These are phyloP conservation scores for Voacanga thouarsii DNA, from an alignment of 257 asterid genomes.

Conservation along the genomic window DNA sequence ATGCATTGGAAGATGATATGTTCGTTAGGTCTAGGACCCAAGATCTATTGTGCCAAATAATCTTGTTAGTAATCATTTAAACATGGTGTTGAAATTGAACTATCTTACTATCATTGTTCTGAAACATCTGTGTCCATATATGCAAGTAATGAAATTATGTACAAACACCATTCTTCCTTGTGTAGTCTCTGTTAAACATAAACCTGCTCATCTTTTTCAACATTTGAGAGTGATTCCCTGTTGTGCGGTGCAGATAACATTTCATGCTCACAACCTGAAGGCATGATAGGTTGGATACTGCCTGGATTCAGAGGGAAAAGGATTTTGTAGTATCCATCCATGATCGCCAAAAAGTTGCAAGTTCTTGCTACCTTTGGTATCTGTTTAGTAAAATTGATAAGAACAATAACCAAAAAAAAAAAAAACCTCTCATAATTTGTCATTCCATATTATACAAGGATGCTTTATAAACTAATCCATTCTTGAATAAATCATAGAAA, in stretches of 20 bases:
- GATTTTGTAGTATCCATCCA: conserved; percentile 81
- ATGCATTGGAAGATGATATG: no score
- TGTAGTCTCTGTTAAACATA: background rate
- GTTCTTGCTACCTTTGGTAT: conserved; percentile 86
- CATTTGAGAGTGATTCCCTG: conserved; percentile 37
- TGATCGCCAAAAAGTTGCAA: conserved; percentile 71
- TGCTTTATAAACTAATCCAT: background rate
- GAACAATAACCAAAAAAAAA: background rate
- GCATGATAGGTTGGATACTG: conserved; percentile 58
- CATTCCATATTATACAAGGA: no score
- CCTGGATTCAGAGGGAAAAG: conserved; percentile 95
- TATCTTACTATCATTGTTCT: background rate
- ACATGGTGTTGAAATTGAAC: background rate
- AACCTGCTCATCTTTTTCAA: conserved; percentile 1
- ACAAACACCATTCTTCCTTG: background rate
- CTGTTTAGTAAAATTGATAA: conserved; percentile 35
- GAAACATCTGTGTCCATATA: background rate
- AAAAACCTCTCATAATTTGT: no score
- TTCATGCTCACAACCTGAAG: conserved; percentile 51
- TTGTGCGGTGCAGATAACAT: conserved; percentile 51
- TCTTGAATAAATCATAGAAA: background rate
- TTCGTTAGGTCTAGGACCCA: background rate
- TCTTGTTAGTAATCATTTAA: no score
- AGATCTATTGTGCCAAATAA: background rate
- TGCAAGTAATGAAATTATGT: background rate